Conservation (phyloP, 345 rosid species). For the Arabidopsis suecica region DNA sequence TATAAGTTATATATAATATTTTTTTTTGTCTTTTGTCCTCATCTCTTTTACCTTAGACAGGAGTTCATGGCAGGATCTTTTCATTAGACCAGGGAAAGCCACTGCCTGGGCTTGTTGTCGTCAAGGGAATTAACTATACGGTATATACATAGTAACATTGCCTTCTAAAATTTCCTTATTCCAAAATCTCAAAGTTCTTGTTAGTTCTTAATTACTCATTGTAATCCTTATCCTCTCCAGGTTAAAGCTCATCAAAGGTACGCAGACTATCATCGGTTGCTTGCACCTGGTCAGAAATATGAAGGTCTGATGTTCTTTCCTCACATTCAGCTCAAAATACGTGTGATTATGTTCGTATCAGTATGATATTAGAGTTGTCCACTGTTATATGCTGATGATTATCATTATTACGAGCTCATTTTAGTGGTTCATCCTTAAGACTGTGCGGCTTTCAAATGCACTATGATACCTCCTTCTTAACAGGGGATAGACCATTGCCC, state of each 20-base stretch:
- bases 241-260: conserved; percentile 64
- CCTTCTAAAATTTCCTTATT: background rate
- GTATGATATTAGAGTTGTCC: background rate
- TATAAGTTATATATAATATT: background rate
- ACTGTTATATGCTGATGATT: background rate
- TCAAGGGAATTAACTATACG: conserved; percentile 81
- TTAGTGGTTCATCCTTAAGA: background rate
- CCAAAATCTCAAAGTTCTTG: background rate
- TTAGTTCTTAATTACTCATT: conserved; percentile 5
- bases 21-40: background rate
- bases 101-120: conserved; percentile 64
- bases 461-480: background rate
- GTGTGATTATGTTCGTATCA: conserved; percentile 2
- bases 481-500: background rate
- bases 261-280: conserved; percentile 81
- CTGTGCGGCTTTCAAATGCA: background rate
- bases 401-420: background rate
- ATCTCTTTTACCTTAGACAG: conserved; percentile 57
- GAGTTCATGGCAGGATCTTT: conserved; percentile 89
- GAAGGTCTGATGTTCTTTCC: conserved; percentile 63
- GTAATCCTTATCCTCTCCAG: conserved; percentile 49
- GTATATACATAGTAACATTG: conserved; percentile 41
- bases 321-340: background rate
- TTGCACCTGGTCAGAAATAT: conserved; percentile 68
- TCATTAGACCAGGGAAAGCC: conserved; percentile 81